Evolutionary conservation across 495 filamentous ascomycete genomes (phyloP).

Genomic region (Xylaria cubensis): DNA sequence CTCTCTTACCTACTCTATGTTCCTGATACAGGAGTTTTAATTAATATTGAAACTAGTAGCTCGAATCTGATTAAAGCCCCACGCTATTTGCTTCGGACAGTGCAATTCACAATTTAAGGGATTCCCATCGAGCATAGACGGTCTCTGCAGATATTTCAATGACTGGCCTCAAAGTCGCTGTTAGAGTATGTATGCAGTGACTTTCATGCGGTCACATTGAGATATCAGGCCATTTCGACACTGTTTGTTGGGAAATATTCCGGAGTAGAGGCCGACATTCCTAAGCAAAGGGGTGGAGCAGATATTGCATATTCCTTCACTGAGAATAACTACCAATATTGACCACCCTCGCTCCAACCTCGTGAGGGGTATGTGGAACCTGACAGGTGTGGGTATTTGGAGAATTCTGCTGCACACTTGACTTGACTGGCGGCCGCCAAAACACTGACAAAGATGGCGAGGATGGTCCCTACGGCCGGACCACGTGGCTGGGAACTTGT

Average conservation of each 20-base stretch:
- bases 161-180: not conserved
- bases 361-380: conserved; percentile 19
- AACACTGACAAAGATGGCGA: not conserved
- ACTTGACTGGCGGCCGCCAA: not conserved
- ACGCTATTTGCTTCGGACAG: not conserved
- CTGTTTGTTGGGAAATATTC: not conserved
- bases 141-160: not conserved
- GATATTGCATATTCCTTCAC: not conserved
- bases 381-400: conserved; percentile 15
- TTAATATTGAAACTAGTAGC: not conserved
- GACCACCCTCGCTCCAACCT: not conserved
- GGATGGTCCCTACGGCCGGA: not conserved
- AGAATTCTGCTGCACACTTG: conserved; percentile 19
- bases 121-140: not conserved
- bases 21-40: not conserved
- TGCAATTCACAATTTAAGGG: not conserved
- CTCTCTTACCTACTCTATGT: not conserved
- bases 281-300: not conserved
- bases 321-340: not conserved
- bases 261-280: not conserved
- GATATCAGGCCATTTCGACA: not conserved
- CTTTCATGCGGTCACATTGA: not conserved
- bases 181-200: not conserved
- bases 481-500: not conserved
- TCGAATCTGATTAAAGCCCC: not conserved